Percentiles rank a stretch among this genome's conserved stretches.
Evolutionary conservation across 169 alveolate genomes (phyloP).

Genomic region (Plasmodium relictum): DNA sequence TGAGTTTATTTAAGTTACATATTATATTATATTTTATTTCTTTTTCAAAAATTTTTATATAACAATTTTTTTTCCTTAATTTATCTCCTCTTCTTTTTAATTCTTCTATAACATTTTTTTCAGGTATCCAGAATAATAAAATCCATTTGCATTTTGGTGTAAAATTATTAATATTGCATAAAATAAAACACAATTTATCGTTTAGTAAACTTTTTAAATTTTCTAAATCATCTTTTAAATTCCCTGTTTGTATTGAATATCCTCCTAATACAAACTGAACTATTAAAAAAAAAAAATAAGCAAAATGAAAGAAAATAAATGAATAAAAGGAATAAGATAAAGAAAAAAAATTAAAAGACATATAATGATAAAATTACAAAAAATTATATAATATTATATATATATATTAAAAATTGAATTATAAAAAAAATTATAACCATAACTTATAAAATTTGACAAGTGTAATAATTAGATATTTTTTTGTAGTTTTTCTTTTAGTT

Average conservation of each 20-base stretch:
- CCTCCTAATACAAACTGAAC: slow-evolving; percentile 47
- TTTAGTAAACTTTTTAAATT: slow-evolving; percentile 27
- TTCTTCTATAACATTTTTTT: not conserved
- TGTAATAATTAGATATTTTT: no score
- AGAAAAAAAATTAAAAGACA: not conserved
- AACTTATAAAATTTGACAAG: no score
- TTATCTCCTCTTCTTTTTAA: not conserved
- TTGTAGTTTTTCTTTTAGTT: not conserved
- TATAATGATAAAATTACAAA: no score
- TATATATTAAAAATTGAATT: no score
- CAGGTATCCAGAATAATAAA: slow-evolving; percentile 51
- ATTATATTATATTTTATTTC: slow-evolving; percentile 16
- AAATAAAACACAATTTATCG: slow-evolving; percentile 17
- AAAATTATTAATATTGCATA: slow-evolving; percentile 15
- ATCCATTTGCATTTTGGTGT: slow-evolving; percentile 42
- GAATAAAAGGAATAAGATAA: no score
- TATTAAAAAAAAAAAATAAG: not conserved
- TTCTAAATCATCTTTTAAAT: slow-evolving; percentile 22
- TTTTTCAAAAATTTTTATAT: not conserved
- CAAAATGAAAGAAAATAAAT: not conserved
- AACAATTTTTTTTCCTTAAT: not conserved
- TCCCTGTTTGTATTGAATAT: slow-evolving; percentile 31
- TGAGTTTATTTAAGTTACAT: slow-evolving; percentile 23
- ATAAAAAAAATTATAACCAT: no score
- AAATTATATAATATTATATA: no score